Percentiles rank a stretch among this genome's conserved stretches.
Conservation (phyloP, 257 asterid species). For the Solanum dulcamara region DNA sequence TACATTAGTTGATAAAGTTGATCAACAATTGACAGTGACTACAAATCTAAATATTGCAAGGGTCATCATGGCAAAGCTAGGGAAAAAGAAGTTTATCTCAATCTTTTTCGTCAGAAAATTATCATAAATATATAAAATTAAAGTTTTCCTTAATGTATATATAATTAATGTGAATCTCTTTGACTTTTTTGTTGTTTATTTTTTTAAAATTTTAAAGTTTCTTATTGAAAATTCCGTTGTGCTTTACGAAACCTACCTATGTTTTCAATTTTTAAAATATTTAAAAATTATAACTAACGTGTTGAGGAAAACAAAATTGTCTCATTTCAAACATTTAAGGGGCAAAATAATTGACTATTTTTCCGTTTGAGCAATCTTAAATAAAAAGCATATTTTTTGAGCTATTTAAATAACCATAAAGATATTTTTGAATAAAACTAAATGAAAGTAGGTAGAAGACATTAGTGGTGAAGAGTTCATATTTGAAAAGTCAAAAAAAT, state of each 20-base stretch:
- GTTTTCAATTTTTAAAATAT: no score
- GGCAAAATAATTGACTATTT: neutral
- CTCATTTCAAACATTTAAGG: neutral
- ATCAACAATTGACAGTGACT: neutral
- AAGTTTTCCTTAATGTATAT: no score
- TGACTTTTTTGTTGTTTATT: neutral
- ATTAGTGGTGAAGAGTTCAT: neutral
- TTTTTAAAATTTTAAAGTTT: no score
- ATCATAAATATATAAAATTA: no score
- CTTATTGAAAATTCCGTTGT: no score
- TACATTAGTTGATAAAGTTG: neutral
- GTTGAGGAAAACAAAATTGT: neutral
- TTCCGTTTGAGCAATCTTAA: neutral
- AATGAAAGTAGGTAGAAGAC: neutral
- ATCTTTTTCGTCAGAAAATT: neutral
- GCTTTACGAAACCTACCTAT: no score
- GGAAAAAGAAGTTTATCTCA: neutral
- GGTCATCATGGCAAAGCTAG: neutral
- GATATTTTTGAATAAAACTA: neutral
- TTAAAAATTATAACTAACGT: no score
- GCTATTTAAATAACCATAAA: neutral
- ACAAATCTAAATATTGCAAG: neutral
- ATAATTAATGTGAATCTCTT: no score
- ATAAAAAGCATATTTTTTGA: neutral
- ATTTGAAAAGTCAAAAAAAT: neutral